Evolutionary conservation across 768 basidiomycete genomes (phyloP), one percentile per base, ranked within the genome.

Genomic region (Naganishia randhawae): DNA sequence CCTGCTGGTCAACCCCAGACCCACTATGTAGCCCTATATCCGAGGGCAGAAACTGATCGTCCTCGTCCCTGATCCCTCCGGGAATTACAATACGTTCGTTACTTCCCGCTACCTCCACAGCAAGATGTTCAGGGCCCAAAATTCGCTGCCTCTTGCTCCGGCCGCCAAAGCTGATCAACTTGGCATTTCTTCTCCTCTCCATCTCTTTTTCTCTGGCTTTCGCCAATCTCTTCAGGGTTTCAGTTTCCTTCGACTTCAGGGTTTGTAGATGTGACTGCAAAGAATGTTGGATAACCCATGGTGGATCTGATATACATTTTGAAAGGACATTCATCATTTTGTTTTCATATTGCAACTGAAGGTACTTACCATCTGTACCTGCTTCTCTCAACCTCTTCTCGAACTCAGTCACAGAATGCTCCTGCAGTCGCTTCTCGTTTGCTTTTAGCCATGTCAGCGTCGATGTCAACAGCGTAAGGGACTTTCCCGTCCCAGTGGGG

Each of bases 11-110:
- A 50, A 81, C 80, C 41, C 37, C 65, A 6, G 77, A 77, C 7
- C 70, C 69, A 14, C 42, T 16, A 50, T 50, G 61, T 54, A 77
- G 45, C 66, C 74, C 50, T 11, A 80, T 69, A 66, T 79, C 83
- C 1, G 89, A 86, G 0, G 92, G 92, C 14, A 94, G 83, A 76
- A 89, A 95, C 16, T 79, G 73, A 3, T 86, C 85, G n/a, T 92
- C 90, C 16, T 55, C 54, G n/a, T 61, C 57, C 16, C 25, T 25
- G 10, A 39, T 27, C 1, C 19, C 4, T 8, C 9, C 22, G n/a
- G 57, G 29, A n/a, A 11, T 29, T 42, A 25, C 7, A 41, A 17
- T 39, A 22, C 16, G 45, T 86, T 84, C 4, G 77, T 69, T 2
- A 72, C 75, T 14, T 83, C 81, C 6, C 82, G 82, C 16, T 73